Conservation (phyloP, 139 green algal genomes). For the Spirogloea muscicola region DNA sequence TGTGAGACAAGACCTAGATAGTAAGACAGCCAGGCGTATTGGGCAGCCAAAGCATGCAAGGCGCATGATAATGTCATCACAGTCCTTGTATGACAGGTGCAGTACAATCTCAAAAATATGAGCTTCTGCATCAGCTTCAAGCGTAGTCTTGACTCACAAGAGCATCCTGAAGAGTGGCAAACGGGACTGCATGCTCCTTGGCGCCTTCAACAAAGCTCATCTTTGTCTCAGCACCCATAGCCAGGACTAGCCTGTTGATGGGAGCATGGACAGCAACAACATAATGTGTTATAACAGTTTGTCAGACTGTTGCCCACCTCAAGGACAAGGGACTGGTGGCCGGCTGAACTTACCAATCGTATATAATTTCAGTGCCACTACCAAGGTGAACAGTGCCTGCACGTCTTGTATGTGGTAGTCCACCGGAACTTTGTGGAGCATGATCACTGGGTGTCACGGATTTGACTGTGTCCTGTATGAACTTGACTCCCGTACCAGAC, state of each 20-base stretch:
- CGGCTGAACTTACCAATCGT: conserved; percentile 43
- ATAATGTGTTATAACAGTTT: too few relatives aligned
- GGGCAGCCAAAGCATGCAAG: too few relatives aligned
- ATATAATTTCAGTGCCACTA: conserved; percentile 38
- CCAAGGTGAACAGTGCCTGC: conserved; percentile 40
- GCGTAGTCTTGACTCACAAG: too few relatives aligned
- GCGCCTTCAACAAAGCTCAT: conserved; percentile 67
- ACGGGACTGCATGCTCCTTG: conserved; percentile 72
- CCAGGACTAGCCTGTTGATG: conserved; percentile 76
- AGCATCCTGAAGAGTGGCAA: conserved; percentile 74
- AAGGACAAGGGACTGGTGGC: too few relatives aligned
- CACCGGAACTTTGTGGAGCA: neutral
- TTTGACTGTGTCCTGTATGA: conserved; percentile 68
- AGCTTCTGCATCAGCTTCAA: too few relatives aligned
- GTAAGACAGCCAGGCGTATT: too few relatives aligned
- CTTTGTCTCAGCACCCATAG: conserved; percentile 66
- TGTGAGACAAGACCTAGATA: too few relatives aligned
- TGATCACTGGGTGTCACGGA: conserved; percentile 23
- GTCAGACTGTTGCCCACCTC: too few relatives aligned
- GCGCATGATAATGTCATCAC: too few relatives aligned
- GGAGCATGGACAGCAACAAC: too few relatives aligned
- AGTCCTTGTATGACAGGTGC: too few relatives aligned
- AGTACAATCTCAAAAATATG: too few relatives aligned
- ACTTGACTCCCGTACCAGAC: conserved; percentile 71
- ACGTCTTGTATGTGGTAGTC: neutral